phyloP scores from a whole-genome alignment of 495 filamentous ascomycete species.

The Trypethelium eluteriae region DNA sequence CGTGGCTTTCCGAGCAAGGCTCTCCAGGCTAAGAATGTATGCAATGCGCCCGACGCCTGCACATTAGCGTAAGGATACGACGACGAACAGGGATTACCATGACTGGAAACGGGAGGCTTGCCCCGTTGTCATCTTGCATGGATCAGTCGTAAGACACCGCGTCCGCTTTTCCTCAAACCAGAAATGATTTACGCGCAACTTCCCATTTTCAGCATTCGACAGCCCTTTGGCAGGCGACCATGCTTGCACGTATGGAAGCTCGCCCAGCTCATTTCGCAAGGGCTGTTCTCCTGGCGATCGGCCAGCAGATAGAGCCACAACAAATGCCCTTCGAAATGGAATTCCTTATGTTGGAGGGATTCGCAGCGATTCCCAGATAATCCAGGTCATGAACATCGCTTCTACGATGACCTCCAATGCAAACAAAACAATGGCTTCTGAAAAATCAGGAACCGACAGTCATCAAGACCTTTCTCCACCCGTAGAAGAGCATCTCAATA shows the following conservation, averaged over 20 bases:
- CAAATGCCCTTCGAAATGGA: background rate
- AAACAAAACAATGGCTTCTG: background rate
- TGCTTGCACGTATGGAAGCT: background rate
- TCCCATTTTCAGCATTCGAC: background rate
- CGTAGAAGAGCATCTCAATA: background rate
- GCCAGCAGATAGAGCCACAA: background rate
- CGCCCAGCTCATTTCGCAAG: background rate
- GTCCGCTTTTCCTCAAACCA: background rate
- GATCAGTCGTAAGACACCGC: background rate
- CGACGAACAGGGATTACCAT: background rate
- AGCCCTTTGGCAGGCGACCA: background rate
- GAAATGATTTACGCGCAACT: background rate
- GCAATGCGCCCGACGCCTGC: background rate
- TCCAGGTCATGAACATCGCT: background rate
- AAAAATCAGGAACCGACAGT: background rate
- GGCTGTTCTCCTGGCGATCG: background rate
- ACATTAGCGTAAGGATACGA: background rate
- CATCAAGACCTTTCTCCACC: background rate
- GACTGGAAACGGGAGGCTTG: background rate
- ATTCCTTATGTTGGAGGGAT: background rate
- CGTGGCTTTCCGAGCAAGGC: background rate
- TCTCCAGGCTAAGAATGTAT: background rate
- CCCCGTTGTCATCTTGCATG: background rate
- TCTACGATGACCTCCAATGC: background rate
- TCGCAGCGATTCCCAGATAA: background rate